A percentile compares a stretch with the other conserved stretches of the same genome.
Evolutionary conservation across 2,329 filamentous ascomycete species (phyloP).

Genomic region (Monosporascus sp.): DNA sequence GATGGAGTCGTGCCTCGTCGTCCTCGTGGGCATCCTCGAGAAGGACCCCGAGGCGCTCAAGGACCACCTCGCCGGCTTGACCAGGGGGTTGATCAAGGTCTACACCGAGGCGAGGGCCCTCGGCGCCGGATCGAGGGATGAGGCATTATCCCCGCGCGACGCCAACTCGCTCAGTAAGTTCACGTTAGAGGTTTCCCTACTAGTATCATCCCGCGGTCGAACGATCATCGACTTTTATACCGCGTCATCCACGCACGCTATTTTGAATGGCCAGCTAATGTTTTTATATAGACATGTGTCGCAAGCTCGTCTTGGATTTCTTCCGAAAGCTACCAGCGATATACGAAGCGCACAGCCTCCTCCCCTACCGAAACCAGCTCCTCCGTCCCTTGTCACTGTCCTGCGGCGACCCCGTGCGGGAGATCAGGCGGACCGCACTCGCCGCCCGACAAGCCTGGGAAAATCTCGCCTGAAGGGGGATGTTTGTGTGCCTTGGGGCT

Average conservation of each 20-base stretch:
- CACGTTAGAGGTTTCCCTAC: neutral
- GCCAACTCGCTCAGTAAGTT: neutral
- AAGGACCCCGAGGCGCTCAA: constrained; percentile 40
- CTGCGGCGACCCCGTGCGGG: constrained; percentile 49
- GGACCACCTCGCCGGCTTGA: constrained; percentile 43
- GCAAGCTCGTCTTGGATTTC: constrained; percentile 43
- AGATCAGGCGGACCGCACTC: constrained; percentile 46
- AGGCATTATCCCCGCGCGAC: neutral
- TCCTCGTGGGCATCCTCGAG: constrained; percentile 43
- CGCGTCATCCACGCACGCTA: no score
- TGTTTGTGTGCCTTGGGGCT: no score
- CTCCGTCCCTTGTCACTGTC: constrained; percentile 43
- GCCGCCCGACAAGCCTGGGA: constrained; percentile 45
- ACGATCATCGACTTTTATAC: no score
- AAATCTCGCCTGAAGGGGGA: constrained; percentile 23
- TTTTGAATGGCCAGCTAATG: no score
- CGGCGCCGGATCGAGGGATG: neutral
- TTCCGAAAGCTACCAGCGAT: constrained; percentile 41
- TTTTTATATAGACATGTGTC: constrained; percentile 25
- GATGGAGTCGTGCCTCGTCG: constrained; percentile 41
- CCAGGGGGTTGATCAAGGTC: constrained; percentile 37
- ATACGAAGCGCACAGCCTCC: constrained; percentile 42
- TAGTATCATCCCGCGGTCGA: neutral
- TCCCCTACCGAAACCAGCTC: constrained; percentile 39
- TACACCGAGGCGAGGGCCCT: constrained; percentile 23